A percentile compares a stretch with the other conserved stretches of the same genome.
phyloP scores from a whole-genome alignment of 192 early-diverging fungal genomes.

The Rhizophagus sp. region DNA sequence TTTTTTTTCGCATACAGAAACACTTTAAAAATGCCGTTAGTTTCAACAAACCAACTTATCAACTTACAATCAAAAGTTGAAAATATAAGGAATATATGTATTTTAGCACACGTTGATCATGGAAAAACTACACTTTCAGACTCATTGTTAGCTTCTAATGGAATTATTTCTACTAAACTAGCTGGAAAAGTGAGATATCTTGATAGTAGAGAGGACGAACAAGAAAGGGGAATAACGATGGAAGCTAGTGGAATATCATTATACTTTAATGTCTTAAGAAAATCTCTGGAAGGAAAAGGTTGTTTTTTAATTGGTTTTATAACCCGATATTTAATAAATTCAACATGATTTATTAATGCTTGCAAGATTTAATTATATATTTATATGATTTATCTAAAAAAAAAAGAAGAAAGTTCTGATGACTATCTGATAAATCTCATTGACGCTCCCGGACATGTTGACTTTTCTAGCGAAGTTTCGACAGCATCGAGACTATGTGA shows the following conservation, averaged over 20 bases:
- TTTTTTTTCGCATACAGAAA: too few relatives aligned
- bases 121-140: constrained; percentile 98
- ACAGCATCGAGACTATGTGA: constrained; percentile 98
- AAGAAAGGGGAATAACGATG: constrained; percentile 99
- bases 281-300: constrained; percentile 34
- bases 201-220: constrained; percentile 96
- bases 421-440: constrained; percentile 97
- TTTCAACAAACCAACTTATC: constrained; percentile 63
- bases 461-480: constrained; percentile 98
- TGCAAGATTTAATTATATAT: background rate
- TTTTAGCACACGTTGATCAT: constrained; percentile 98
- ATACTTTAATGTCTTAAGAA: constrained; percentile 76
- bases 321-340: background rate
- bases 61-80: constrained; percentile 67
- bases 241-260: constrained; percentile 95
- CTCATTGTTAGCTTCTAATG: constrained; percentile 93
- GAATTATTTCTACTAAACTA: constrained; percentile 94
- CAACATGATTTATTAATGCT: background rate
- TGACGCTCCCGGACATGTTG: constrained; percentile 98
- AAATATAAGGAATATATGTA: constrained; percentile 94
- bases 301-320: constrained; percentile 4
- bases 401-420: constrained; percentile 30
- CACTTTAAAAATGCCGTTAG: constrained; percentile 52
- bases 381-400: background rate
- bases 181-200: constrained; percentile 96